Percentiles rank a stretch among this genome's conserved stretches.
Conservation (phyloP, 768 basidiomycete genomes). For the Naematelia aurantialba region DNA sequence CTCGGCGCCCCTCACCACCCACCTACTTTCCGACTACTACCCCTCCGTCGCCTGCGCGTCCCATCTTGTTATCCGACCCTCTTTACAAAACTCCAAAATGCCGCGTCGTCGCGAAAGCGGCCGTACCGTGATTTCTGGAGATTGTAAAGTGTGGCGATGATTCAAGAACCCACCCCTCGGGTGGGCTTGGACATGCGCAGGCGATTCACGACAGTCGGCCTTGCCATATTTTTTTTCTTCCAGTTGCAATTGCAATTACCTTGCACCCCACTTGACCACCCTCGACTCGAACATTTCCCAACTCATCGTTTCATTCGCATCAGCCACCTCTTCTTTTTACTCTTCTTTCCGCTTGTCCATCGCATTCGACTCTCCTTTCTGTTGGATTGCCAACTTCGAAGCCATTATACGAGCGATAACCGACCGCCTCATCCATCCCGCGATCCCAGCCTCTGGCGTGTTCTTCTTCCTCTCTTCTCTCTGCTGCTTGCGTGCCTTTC, state of each 20-base stretch:
- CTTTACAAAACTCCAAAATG: slow-evolving; percentile 36
- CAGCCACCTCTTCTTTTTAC: slow-evolving; percentile 4
- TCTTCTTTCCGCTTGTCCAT: slow-evolving; percentile 16
- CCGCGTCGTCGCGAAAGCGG: slow-evolving; percentile 46
- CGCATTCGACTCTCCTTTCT: slow-evolving; percentile 7
- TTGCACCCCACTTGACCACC: neutral
- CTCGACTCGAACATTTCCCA: slow-evolving; percentile 9
- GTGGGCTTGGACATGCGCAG: slow-evolving; percentile 44
- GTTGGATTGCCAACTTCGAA: neutral
- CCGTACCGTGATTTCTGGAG: slow-evolving; percentile 12
- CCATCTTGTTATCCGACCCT: no score
- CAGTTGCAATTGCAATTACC: no score
- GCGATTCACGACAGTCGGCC: slow-evolving; percentile 36
- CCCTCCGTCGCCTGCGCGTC: slow-evolving; percentile 19
- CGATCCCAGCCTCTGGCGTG: slow-evolving; percentile 18
- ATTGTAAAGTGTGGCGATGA: slow-evolving; percentile 6
- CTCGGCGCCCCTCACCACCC: slow-evolving; percentile 34
- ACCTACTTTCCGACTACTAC: slow-evolving; percentile 31
- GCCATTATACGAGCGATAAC: slow-evolving; percentile 1
- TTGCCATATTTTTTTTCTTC: neutral
- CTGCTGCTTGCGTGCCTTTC: no score
- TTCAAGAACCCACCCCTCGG: slow-evolving; percentile 39
- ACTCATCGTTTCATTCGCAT: slow-evolving; percentile 4
- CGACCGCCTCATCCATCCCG: slow-evolving; percentile 53
- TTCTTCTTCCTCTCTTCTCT: slow-evolving; percentile 1